A percentile compares a stretch with the other conserved stretches of the same genome.
Evolutionary conservation across 768 basidiomycete genomes (phyloP).

Genomic region (Scleroderma bovista): DNA sequence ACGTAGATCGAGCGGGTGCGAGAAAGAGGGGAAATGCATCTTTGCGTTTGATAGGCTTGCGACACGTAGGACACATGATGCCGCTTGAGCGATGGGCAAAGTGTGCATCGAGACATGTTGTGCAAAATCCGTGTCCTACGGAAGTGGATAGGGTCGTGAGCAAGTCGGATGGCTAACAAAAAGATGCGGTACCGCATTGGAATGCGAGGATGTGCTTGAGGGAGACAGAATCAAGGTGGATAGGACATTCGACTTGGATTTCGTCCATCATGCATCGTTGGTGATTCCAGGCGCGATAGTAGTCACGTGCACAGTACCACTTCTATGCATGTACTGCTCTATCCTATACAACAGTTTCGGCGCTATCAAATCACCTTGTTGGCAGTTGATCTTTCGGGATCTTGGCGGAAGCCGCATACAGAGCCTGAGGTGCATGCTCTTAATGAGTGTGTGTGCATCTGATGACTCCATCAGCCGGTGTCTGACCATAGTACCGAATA

Average conservation of each 20-base stretch:
- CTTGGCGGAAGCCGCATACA: too few relatives aligned
- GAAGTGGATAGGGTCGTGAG: constrained; percentile 8
- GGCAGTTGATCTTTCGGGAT: too few relatives aligned
- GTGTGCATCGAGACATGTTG: constrained; percentile 21
- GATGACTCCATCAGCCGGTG: too few relatives aligned
- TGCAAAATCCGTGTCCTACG: constrained; percentile 30
- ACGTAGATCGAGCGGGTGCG: constrained; percentile 11
- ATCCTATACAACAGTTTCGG: too few relatives aligned
- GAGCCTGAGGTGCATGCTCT: too few relatives aligned
- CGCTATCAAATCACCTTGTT: too few relatives aligned
- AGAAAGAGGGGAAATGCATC: constrained; percentile 26
- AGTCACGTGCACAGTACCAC: too few relatives aligned
- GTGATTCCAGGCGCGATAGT: background rate
- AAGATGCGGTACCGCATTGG: constrained; percentile 21
- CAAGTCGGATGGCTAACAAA: background rate
- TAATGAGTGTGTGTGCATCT: too few relatives aligned
- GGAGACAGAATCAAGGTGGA: constrained; percentile 25
- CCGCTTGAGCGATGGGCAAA: constrained; percentile 8
- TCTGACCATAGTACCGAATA: too few relatives aligned
- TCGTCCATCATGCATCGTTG: constrained; percentile 10
- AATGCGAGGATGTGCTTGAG: constrained; percentile 24
- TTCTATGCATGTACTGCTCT: too few relatives aligned
- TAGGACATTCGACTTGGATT: constrained; percentile 26
- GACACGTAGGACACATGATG: constrained; percentile 24
- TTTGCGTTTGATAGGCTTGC: constrained; percentile 21